Evolutionary conservation across 371 early-diverging fungal genomes (phyloP).

Genomic region (Apophysomyces ossiformis): DNA sequence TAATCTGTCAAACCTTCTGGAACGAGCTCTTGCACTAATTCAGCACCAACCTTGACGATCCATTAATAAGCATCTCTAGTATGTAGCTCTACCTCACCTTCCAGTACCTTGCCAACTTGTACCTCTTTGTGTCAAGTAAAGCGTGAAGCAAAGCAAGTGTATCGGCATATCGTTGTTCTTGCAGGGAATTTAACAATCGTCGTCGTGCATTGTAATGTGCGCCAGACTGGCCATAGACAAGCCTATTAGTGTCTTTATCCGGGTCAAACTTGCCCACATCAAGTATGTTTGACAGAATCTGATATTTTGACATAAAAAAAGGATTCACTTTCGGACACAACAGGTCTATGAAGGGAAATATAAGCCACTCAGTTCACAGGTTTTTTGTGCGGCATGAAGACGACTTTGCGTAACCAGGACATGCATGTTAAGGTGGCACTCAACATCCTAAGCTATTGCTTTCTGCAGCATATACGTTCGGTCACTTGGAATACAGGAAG

Average conservation of each 20-base stretch:
- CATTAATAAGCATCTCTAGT: not conserved
- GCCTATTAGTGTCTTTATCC: not conserved
- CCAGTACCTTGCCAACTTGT: not conserved
- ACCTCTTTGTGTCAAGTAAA: not conserved
- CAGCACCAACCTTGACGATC: constrained; percentile 3
- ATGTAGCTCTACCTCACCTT: not conserved
- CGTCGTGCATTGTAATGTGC: not conserved
- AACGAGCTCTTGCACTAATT: not conserved
- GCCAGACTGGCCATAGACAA: not conserved
- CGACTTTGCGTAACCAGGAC: too few species aligned
- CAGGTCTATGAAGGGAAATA: too few species aligned
- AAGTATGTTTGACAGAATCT: not conserved
- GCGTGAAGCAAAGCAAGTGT: not conserved
- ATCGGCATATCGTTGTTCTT: not conserved
- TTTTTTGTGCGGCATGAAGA: too few species aligned
- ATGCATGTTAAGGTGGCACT: too few species aligned
- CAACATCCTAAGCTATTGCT: too few species aligned
- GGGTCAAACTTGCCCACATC: constrained; percentile 4
- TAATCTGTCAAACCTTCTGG: constrained; percentile 2
- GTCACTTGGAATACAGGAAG: not conserved
- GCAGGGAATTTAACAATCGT: not conserved
- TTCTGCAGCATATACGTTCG: too few species aligned
- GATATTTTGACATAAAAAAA: not conserved
- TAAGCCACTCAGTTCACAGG: too few species aligned
- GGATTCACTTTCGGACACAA: not conserved